Evolutionary conservation across 345 rosid genomes (phyloP).

Genomic region (Cardamine occulta): DNA sequence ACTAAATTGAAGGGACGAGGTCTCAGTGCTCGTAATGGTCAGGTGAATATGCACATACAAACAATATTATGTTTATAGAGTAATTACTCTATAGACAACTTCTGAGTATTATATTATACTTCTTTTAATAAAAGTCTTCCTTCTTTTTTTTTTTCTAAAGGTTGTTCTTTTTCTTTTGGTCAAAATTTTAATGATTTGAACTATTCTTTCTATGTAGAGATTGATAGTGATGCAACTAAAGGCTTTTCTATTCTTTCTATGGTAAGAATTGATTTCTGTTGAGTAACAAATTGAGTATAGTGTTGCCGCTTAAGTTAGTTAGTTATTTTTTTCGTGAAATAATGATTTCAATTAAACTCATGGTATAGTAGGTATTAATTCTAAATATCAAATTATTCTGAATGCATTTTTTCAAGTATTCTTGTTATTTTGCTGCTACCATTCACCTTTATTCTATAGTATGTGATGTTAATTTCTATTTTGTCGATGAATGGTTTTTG

Average conservation of each 20-base stretch:
- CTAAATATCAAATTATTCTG: background rate
- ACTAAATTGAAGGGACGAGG: conserved; percentile 34
- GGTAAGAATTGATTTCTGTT: background rate
- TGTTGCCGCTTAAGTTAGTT: background rate
- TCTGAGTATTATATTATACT: background rate
- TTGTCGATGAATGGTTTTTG: background rate
- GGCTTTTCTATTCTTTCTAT: background rate
- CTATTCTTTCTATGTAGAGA: background rate
- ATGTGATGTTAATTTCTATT: too few relatives aligned
- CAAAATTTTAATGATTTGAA: background rate
- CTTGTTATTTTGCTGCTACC: background rate
- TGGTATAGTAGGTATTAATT: background rate
- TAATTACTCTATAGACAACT: background rate
- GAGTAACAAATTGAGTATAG: background rate
- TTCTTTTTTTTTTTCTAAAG: background rate
- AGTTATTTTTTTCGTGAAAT: background rate
- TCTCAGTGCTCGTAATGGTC: conserved; percentile 27
- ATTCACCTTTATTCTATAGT: too few relatives aligned
- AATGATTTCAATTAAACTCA: background rate
- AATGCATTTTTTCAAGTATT: too few relatives aligned
- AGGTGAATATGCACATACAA: conserved; percentile 32
- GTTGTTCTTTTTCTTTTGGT: background rate
- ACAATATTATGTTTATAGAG: background rate
- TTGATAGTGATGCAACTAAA: conserved; percentile 19
- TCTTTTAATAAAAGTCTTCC: background rate